These are phyloP conservation scores for Bruguiera parviflora DNA, from an alignment of 345 rosid species.

Conservation along the genomic window DNA sequence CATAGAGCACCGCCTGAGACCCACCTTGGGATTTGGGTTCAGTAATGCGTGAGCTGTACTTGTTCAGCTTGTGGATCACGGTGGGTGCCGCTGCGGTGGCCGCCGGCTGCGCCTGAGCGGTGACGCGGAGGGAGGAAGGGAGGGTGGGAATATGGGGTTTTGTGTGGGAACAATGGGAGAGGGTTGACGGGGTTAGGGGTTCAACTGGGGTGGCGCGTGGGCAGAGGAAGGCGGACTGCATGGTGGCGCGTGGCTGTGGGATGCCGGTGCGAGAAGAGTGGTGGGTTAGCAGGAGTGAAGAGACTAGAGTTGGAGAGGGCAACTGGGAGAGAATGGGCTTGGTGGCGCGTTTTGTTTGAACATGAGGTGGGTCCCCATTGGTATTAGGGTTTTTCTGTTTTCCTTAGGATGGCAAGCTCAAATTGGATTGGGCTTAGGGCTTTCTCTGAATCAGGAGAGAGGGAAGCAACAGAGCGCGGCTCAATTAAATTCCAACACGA, in stretches of 20 bases:
- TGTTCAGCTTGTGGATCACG: conserved; percentile 50
- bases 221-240: conserved; percentile 16
- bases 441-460: too few relatives aligned
- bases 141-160: background rate
- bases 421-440: too few relatives aligned
- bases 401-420: too few relatives aligned
- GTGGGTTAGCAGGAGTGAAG: background rate
- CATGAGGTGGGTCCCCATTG: too few relatives aligned
- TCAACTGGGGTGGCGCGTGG: conserved; percentile 9
- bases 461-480: too few relatives aligned
- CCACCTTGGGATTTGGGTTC: conserved; percentile 98
- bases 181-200: background rate
- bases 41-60: conserved; percentile 78
- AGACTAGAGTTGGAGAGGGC: too few relatives aligned
- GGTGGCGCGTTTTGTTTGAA: too few relatives aligned
- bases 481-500: too few relatives aligned
- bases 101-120: conserved; percentile 42
- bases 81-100: conserved; percentile 30
- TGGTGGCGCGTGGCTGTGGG: conserved; percentile 12
- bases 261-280: background rate
- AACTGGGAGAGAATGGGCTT: too few relatives aligned
- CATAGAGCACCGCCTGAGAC: conserved; percentile 87
- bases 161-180: background rate
- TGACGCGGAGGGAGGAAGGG: conserved; percentile 25
- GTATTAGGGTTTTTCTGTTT: too few relatives aligned